Evolutionary conservation across 257 asterid genomes (phyloP).

Genomic region (Osmanthus fragrans): DNA sequence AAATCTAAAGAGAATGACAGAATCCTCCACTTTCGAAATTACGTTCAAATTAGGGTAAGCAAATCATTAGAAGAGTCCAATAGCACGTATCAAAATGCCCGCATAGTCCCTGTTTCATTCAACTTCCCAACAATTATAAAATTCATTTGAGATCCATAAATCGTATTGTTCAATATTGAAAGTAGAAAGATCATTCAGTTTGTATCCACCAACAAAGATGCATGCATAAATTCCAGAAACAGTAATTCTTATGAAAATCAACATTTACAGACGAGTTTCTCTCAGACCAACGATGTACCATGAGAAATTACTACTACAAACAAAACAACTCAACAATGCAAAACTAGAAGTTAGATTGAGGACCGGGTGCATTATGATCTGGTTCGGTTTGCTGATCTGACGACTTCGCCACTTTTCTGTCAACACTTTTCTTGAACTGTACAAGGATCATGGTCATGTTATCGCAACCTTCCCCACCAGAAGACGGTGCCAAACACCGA

Average conservation of each 20-base stretch:
- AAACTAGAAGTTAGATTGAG: background rate
- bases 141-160: too few relatives aligned
- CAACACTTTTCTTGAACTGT: constrained; percentile 59
- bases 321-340: background rate
- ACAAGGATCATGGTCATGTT: constrained; percentile 97
- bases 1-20: background rate
- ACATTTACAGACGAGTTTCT: background rate
- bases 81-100: too few relatives aligned
- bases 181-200: background rate
- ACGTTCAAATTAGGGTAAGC: too few relatives aligned
- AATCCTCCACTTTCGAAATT: background rate
- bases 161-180: background rate
- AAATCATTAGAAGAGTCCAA: too few relatives aligned
- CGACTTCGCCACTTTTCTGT: constrained; percentile 26
- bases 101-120: too few relatives aligned
- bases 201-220: background rate
- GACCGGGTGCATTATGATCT: background rate
- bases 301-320: background rate
- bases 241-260: background rate
- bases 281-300: background rate
- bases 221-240: background rate
- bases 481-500: constrained; percentile 79
- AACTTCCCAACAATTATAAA: too few relatives aligned
- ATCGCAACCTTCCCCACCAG: constrained; percentile 93
- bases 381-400: constrained; percentile 30